Evolutionary conservation across 139 green algal genomes (phyloP).

Genomic region (Tetradesmus obliquus): DNA sequence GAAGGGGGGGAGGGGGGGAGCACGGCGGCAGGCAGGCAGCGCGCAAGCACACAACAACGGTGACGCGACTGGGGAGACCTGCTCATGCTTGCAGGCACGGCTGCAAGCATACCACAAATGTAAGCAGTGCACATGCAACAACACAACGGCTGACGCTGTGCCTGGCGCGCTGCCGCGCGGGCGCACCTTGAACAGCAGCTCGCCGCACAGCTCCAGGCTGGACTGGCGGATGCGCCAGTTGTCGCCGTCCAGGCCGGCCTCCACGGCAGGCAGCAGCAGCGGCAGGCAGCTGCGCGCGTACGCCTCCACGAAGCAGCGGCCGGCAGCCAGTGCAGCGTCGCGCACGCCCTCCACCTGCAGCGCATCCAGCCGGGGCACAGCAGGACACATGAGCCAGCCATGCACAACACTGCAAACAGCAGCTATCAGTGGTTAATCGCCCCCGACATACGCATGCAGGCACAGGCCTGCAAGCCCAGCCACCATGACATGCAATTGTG

Average conservation of each 20-base stretch:
- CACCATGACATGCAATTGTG: too few species aligned
- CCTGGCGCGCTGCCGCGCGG: neutral
- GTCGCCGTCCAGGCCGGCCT: conserved; percentile 84
- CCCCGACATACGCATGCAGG: neutral
- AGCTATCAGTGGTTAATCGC: too few species aligned
- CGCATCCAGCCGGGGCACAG: neutral
- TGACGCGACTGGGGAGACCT: too few species aligned
- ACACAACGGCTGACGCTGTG: neutral
- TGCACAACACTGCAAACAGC: too few species aligned
- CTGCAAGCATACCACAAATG: neutral
- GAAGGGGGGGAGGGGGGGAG: neutral
- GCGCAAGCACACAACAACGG: neutral
- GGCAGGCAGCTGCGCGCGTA: conserved; percentile 69
- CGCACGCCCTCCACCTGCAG: conserved; percentile 87
- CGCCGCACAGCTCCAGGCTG: conserved; percentile 94
- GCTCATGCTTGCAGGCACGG: too few species aligned
- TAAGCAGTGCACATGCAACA: neutral
- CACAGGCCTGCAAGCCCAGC: neutral
- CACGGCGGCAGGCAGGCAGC: neutral
- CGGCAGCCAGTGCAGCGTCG: conserved; percentile 88
- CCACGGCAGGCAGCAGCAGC: conserved; percentile 95
- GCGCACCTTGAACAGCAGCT: conserved; percentile 96
- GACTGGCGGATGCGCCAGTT: conserved; percentile 98
- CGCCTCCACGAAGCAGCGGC: conserved; percentile 67
- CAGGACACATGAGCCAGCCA: too few species aligned